Percentiles rank a stretch among this genome's conserved stretches.
phyloP scores from a whole-genome alignment of 2,329 filamentous ascomycete species.

The Colletotrichum sp. region DNA sequence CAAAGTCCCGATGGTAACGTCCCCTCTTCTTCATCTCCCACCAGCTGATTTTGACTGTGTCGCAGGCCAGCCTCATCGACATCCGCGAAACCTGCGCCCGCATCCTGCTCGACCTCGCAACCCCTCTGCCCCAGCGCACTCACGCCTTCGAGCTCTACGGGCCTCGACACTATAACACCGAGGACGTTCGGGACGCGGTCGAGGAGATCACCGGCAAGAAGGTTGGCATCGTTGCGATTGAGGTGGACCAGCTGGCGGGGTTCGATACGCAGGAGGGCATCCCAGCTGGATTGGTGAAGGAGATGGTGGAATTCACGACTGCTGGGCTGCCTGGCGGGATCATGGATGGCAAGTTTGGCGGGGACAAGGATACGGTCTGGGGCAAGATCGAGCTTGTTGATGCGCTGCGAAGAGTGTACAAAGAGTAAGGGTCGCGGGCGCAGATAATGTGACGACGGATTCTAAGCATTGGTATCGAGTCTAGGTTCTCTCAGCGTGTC shows the following conservation, averaged over 20 bases:
- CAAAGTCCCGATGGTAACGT: slow-evolving; percentile 32
- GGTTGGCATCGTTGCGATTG: slow-evolving; percentile 23
- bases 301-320: slow-evolving; percentile 1
- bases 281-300: slow-evolving; percentile 19
- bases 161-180: slow-evolving; percentile 28
- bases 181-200: slow-evolving; percentile 29
- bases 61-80: slow-evolving; percentile 32
- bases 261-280: slow-evolving; percentile 26
- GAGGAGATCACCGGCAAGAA: slow-evolving; percentile 30
- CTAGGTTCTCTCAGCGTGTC: not conserved
- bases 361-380: slow-evolving; percentile 25
- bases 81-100: slow-evolving; percentile 27
- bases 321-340: slow-evolving; percentile 26
- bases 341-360: slow-evolving; percentile 23
- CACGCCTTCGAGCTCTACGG: slow-evolving; percentile 29
- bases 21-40: not conserved
- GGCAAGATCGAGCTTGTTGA: slow-evolving; percentile 30
- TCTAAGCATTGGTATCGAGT: not conserved
- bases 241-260: slow-evolving; percentile 23
- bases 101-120: slow-evolving; percentile 21
- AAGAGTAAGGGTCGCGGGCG: not conserved
- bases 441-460: not conserved
- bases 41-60: not conserved
- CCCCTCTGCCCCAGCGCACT: slow-evolving; percentile 5
- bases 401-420: not conserved